These are phyloP conservation scores for Scenedesmus sp. DNA, from an alignment of 163 green algal genomes.

Conservation along the genomic window DNA sequence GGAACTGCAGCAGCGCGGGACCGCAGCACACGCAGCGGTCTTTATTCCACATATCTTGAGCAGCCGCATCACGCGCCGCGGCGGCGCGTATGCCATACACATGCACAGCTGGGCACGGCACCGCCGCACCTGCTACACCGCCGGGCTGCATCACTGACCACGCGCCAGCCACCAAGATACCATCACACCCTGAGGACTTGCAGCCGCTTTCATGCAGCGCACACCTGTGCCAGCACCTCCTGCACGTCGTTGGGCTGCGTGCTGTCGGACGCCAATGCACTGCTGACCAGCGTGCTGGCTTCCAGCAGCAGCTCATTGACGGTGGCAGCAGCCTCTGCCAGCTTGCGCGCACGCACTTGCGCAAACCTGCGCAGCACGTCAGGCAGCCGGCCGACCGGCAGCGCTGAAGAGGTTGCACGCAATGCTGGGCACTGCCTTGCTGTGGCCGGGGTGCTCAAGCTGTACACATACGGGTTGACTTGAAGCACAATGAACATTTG, in stretches of 20 bases:
- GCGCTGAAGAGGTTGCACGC: no score
- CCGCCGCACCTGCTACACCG: no score
- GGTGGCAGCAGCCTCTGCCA: constrained; percentile 44
- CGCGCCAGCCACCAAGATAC: no score
- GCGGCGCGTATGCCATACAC: no score
- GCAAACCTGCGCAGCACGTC: constrained; percentile 8
- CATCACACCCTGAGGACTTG: not conserved
- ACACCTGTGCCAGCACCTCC: constrained; percentile 22
- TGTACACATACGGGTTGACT: no score
- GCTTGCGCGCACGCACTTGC: constrained; percentile 42
- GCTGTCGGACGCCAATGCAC: not conserved
- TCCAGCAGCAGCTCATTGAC: constrained; percentile 53
- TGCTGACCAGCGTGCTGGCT: not conserved
- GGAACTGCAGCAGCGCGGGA: constrained; percentile 64
- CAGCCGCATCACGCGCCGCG: not conserved
- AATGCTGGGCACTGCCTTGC: no score
- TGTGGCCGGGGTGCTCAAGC: no score
- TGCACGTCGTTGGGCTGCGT: not conserved
- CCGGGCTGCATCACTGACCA: no score
- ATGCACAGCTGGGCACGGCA: no score
- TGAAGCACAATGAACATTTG: no score
- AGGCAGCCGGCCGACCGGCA: not conserved
- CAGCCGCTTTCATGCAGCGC: not conserved
- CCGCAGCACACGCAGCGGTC: constrained; percentile 12
- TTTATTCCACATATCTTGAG: not conserved